Percentiles rank a stretch among this genome's conserved stretches.
Conservation (phyloP, 2,329 filamentous ascomycete species). For the Coniochaeta ligniaria region DNA sequence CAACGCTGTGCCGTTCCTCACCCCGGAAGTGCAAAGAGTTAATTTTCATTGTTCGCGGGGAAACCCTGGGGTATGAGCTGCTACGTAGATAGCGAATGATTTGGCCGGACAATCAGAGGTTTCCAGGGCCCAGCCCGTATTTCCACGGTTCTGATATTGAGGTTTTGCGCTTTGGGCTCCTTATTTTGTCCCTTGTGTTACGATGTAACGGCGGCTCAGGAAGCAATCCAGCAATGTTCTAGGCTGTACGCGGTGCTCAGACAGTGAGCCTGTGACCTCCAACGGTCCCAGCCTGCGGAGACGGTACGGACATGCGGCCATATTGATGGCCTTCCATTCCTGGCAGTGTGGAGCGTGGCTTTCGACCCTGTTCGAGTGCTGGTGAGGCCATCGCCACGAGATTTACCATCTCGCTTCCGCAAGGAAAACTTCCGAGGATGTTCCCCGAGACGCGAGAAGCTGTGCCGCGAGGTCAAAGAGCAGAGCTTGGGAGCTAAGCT, state of each 20-base stretch:
- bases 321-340: background rate
- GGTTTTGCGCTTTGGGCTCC: slow-evolving; percentile 14
- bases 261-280: background rate
- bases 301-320: background rate
- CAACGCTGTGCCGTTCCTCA: background rate
- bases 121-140: background rate
- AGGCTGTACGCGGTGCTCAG: background rate
- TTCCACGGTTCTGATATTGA: slow-evolving; percentile 10
- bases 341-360: background rate
- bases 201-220: slow-evolving; percentile 13
- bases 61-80: slow-evolving; percentile 7
- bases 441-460: background rate
- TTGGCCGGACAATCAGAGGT: background rate
- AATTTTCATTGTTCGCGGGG: background rate
- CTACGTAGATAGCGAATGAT: slow-evolving; percentile 3
- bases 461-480: slow-evolving; percentile 2
- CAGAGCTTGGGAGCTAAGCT: background rate
- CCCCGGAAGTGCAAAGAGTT: background rate
- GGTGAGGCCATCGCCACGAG: background rate
- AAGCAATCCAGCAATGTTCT: background rate
- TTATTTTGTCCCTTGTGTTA: slow-evolving; percentile 7
- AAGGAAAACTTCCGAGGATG: slow-evolving; percentile 6
- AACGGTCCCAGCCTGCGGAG: background rate
- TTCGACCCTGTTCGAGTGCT: background rate
- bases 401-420: slow-evolving; percentile 5